Evolutionary conservation across 306 rosid species (phyloP).

Genomic region (Cucumis sativus): DNA sequence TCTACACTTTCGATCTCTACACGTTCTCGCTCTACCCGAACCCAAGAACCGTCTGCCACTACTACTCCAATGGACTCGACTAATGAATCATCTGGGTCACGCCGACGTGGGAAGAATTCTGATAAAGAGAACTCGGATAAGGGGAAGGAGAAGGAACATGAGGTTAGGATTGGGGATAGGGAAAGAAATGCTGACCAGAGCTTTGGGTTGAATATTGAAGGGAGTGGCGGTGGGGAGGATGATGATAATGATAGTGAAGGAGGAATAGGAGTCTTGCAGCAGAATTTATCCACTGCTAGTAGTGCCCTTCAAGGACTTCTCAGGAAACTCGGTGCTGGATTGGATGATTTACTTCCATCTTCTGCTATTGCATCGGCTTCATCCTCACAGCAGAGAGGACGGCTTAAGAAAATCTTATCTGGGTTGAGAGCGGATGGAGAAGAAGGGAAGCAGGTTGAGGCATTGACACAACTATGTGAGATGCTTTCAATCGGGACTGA

Average conservation of each 20-base stretch:
- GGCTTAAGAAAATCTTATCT: conserved; percentile 75
- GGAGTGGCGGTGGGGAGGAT: conserved; percentile 43
- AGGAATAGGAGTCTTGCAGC: conserved; percentile 62
- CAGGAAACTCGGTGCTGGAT: conserved; percentile 88
- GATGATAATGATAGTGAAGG: conserved; percentile 88
- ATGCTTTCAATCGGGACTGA: conserved; percentile 97
- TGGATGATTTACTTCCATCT: conserved; percentile 80
- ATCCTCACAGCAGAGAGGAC: conserved; percentile 79
- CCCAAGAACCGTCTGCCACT: conserved; percentile 26
- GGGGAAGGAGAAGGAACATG: conserved; percentile 86
- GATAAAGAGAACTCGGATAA: conserved; percentile 65
- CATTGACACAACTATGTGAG: conserved; percentile 88
- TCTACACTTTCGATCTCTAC: conserved; percentile 32
- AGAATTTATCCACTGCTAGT: conserved; percentile 80
- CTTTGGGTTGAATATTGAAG: conserved; percentile 51
- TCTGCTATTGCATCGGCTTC: conserved; percentile 71
- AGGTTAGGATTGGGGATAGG: conserved; percentile 69
- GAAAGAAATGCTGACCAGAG: conserved; percentile 40
- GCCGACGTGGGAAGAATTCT: conserved; percentile 57
- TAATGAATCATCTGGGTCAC: conserved; percentile 81
- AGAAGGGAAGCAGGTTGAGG: conserved; percentile 93
- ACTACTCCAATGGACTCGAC: conserved; percentile 58
- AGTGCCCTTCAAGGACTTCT: conserved; percentile 98
- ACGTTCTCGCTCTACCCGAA: conserved; percentile 56
- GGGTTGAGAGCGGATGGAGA: conserved; percentile 91